Evolutionary conservation across 805 yeast genomes (phyloP).

Genomic region (Hanseniaspora jakobsenii): DNA sequence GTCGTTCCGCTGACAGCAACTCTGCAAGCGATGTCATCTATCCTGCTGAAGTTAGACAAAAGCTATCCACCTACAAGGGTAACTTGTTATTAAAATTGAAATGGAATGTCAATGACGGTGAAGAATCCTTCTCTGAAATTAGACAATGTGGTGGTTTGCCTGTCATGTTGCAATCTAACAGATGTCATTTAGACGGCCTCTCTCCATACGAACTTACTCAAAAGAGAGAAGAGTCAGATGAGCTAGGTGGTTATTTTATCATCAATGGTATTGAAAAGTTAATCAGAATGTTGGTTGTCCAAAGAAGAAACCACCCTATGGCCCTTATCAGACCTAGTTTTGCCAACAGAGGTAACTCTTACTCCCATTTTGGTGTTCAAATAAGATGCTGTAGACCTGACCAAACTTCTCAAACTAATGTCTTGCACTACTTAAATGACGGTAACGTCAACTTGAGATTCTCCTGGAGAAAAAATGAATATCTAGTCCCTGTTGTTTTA

Average conservation of each 20-base stretch:
- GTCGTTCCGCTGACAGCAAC: slow-evolving; percentile 32
- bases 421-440: slow-evolving; percentile 86
- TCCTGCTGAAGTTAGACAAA: slow-evolving; percentile 85
- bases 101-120: slow-evolving; percentile 84
- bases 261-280: slow-evolving; percentile 95
- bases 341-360: slow-evolving; percentile 83
- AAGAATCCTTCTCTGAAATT: slow-evolving; percentile 55
- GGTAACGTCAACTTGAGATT: slow-evolving; percentile 95
- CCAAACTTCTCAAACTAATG: slow-evolving; percentile 95
- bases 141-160: slow-evolving; percentile 91
- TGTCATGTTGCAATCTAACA: slow-evolving; percentile 76
- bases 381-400: slow-evolving; percentile 90
- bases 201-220: slow-evolving; percentile 72
- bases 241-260: slow-evolving; percentile 89
- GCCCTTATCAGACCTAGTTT: slow-evolving; percentile 92
- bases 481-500: slow-evolving; percentile 85
- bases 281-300: slow-evolving; percentile 94
- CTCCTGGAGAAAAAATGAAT: slow-evolving; percentile 94
- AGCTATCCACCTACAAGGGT: slow-evolving; percentile 72
- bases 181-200: slow-evolving; percentile 79
- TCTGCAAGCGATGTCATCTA: slow-evolving; percentile 65
- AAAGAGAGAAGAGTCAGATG: slow-evolving; percentile 83
- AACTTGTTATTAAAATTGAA: slow-evolving; percentile 63
- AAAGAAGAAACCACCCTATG: slow-evolving; percentile 96
- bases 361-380: slow-evolving; percentile 84